Percentiles rank a stretch among this genome's conserved stretches.
Evolutionary conservation across 441 rosid genomes (phyloP).

Genomic region (Raphanus hybrid): DNA sequence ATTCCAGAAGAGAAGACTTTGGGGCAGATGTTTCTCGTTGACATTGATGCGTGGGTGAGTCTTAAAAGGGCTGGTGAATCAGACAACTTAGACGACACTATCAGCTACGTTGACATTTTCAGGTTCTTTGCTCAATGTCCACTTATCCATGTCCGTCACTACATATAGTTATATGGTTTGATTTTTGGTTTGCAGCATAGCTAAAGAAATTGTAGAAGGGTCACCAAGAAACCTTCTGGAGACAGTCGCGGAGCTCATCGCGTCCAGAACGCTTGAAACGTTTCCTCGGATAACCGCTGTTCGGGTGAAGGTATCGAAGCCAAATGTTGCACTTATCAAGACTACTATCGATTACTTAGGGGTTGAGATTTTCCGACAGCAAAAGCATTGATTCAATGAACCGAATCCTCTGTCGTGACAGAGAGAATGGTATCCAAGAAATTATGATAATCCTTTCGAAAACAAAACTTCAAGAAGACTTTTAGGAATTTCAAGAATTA

Average conservation of each 20-base stretch:
- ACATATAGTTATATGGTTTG: not conserved
- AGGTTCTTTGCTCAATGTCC: slow-evolving; percentile 44
- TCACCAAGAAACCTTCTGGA: slow-evolving; percentile 68
- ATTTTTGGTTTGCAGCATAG: slow-evolving; percentile 53
- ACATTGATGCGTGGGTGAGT: slow-evolving; percentile 97
- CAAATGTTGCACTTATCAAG: slow-evolving; percentile 73
- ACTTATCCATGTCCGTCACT: not conserved
- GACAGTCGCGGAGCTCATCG: slow-evolving; percentile 72
- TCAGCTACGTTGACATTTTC: slow-evolving; percentile 83
- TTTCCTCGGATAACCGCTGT: slow-evolving; percentile 61
- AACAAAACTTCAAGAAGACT: not conserved
- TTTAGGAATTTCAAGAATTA: not conserved
- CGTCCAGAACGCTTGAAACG: slow-evolving; percentile 57
- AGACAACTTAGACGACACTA: slow-evolving; percentile 67
- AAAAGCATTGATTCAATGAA: slow-evolving; percentile 20
- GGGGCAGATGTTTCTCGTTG: slow-evolving; percentile 86
- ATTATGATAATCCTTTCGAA: not conserved
- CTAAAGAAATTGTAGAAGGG: slow-evolving; percentile 72
- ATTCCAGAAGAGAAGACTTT: slow-evolving; percentile 69
- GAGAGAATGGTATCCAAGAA: not conserved
- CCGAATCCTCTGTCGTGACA: not conserved
- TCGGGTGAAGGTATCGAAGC: slow-evolving; percentile 74
- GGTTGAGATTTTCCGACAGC: slow-evolving; percentile 71
- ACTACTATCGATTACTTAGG: slow-evolving; percentile 78
- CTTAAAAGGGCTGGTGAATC: slow-evolving; percentile 74